These are phyloP conservation scores for Tetracentron sinense DNA, from an alignment of 164 flowering plant genomes.

Conservation along the genomic window DNA sequence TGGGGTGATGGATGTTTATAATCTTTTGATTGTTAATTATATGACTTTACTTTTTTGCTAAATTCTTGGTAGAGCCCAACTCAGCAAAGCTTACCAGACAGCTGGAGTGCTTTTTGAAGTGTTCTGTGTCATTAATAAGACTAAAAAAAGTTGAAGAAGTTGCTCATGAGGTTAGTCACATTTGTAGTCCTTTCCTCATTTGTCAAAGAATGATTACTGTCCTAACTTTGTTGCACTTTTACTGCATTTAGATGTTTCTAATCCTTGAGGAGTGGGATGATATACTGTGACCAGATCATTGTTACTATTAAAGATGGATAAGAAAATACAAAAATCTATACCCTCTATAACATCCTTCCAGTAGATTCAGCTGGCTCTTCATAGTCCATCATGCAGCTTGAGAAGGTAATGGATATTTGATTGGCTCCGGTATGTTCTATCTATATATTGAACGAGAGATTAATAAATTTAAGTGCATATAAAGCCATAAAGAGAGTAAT, in stretches of 20 bases:
- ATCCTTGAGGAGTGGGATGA: not conserved
- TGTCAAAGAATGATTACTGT: not conserved
- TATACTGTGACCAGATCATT: constrained; percentile 59
- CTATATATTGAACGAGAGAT: too few species aligned
- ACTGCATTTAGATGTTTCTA: too few species aligned
- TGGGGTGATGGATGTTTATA: too few species aligned
- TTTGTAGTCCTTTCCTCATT: too few species aligned
- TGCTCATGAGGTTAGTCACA: too few species aligned
- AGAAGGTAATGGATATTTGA: not conserved
- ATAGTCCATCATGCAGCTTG: constrained; percentile 68
- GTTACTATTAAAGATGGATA: constrained; percentile 94
- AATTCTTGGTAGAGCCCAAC: constrained; percentile 60
- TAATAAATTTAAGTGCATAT: too few species aligned
- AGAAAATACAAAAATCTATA: too few species aligned
- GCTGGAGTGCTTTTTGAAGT: too few species aligned
- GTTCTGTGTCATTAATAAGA: constrained; percentile 89
- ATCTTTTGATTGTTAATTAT: not conserved
- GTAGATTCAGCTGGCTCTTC: too few species aligned
- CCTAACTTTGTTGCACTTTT: not conserved
- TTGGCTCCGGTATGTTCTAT: too few species aligned
- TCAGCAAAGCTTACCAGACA: constrained; percentile 89
- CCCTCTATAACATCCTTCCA: too few species aligned
- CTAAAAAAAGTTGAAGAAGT: constrained; percentile 93
- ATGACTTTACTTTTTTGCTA: not conserved
- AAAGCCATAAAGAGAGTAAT: too few species aligned